A percentile compares a stretch with the other conserved stretches of the same genome.
Evolutionary conservation across 345 rosid species (phyloP).

Genomic region (Draba incana): DNA sequence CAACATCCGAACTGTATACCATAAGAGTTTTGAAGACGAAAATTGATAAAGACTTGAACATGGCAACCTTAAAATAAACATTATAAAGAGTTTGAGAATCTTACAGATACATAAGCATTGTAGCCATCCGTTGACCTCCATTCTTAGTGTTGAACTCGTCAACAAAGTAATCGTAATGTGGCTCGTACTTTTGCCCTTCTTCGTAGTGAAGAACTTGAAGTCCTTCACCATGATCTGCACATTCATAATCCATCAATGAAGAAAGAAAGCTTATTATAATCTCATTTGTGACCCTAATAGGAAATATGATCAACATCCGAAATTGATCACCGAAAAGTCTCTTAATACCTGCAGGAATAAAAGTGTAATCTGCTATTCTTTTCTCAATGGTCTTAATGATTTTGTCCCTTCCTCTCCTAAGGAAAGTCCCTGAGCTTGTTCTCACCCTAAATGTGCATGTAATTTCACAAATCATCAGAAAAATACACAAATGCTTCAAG

Average conservation of each 20-base stretch:
- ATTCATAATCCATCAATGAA: slow-evolving; percentile 7
- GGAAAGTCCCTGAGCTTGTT: slow-evolving; percentile 93
- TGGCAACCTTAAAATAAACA: background rate
- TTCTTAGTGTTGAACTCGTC: slow-evolving; percentile 83
- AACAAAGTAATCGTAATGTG: slow-evolving; percentile 91
- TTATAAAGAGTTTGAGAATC: slow-evolving; percentile 1
- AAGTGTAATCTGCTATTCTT: slow-evolving; percentile 86
- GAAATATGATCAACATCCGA: background rate
- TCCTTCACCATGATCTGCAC: slow-evolving; percentile 89
- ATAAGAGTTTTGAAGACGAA: slow-evolving; percentile 2
- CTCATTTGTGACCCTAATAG: background rate
- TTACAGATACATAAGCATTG: slow-evolving; percentile 93
- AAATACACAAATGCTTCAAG: slow-evolving; percentile 21
- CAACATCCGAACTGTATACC: slow-evolving; percentile 80
- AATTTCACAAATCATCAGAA: slow-evolving; percentile 22
- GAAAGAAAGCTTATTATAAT: background rate
- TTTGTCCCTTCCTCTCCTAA: slow-evolving; percentile 73
- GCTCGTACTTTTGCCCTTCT: slow-evolving; percentile 85
- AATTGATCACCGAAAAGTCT: slow-evolving; percentile 19
- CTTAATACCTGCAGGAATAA: slow-evolving; percentile 68
- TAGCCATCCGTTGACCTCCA: slow-evolving; percentile 94
- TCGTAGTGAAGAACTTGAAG: slow-evolving; percentile 89
- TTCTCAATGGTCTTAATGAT: slow-evolving; percentile 67
- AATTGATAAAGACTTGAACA: background rate
- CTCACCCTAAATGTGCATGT: slow-evolving; percentile 61